Evolutionary conservation across 495 filamentous ascomycete species (phyloP).

Genomic region (Penicillium odoratum): DNA sequence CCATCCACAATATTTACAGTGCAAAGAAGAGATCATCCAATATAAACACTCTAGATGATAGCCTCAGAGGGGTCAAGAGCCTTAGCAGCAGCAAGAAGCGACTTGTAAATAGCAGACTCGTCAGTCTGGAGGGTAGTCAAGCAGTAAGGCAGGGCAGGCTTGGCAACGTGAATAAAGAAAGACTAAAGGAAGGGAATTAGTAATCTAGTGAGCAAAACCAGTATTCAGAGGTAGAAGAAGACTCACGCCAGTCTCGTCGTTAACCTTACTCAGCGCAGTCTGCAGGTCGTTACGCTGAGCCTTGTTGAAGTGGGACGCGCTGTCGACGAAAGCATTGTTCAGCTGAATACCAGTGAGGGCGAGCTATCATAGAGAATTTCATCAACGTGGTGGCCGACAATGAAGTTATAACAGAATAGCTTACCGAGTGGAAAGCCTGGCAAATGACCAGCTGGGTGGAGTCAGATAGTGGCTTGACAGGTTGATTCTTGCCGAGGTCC

Average conservation of each 20-base stretch:
- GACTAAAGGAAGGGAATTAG: neutral
- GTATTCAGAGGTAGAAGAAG: neutral
- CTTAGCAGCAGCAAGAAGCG: conserved; percentile 4
- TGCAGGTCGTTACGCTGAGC: conserved; percentile 10
- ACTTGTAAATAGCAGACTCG: conserved; percentile 10
- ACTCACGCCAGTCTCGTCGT: conserved; percentile 12
- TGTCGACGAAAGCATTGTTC: conserved; percentile 8
- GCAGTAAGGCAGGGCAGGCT: conserved; percentile 8
- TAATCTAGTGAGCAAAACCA: neutral
- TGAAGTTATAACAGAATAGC: neutral
- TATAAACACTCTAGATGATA: neutral
- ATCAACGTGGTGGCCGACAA: neutral
- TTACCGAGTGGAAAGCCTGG: conserved; percentile 17
- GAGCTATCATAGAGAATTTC: neutral
- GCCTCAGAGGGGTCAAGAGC: conserved; percentile 5
- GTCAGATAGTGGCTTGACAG: conserved; percentile 6
- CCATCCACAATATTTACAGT: too few relatives aligned
- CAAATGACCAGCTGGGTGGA: conserved; percentile 14
- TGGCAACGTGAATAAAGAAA: conserved; percentile 10
- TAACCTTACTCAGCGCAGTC: conserved; percentile 9
- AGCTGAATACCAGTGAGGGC: conserved; percentile 10
- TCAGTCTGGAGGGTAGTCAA: conserved; percentile 9
- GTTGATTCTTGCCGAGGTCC: conserved; percentile 10
- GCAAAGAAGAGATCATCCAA: too few relatives aligned
- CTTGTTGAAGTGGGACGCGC: conserved; percentile 12